Evolutionary conservation across 2,329 filamentous ascomycete species (phyloP).

Genomic region (Aspergillus sp.): DNA sequence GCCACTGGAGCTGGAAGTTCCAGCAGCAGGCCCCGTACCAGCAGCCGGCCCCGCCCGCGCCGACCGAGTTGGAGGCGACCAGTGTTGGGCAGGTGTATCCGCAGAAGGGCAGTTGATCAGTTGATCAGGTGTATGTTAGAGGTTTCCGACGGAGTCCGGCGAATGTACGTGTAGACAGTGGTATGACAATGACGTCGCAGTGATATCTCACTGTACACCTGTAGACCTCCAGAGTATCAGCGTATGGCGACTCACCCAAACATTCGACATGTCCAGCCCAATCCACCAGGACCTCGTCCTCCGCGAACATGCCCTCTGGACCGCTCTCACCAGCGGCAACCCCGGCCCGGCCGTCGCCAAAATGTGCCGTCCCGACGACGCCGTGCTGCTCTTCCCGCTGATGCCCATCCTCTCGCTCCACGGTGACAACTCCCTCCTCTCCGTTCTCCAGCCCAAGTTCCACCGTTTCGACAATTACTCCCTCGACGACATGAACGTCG

Average conservation of each 20-base stretch:
- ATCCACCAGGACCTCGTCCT: conserved; percentile 26
- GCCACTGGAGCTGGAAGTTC: conserved; percentile 5
- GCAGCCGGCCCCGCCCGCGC: background rate
- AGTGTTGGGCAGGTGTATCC: background rate
- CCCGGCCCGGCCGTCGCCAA: conserved; percentile 25
- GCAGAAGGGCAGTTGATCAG: too few species aligned
- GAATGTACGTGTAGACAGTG: too few species aligned
- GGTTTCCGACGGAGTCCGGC: too few species aligned
- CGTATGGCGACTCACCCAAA: too few species aligned
- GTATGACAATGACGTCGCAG: too few species aligned
- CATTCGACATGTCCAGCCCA: conserved; percentile 29
- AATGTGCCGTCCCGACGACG: conserved; percentile 21
- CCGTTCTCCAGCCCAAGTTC: conserved; percentile 21
- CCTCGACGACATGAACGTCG: conserved; percentile 19
- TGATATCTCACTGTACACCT: too few species aligned
- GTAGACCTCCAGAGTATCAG: too few species aligned
- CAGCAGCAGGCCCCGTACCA: conserved; percentile 5
- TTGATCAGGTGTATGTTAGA: too few species aligned
- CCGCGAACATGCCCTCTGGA: conserved; percentile 30
- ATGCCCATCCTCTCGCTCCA: conserved; percentile 23
- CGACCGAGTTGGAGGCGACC: background rate
- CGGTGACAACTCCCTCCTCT: conserved; percentile 13
- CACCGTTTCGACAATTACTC: conserved; percentile 27
- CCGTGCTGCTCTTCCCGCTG: conserved; percentile 26
- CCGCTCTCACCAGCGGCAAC: conserved; percentile 28